Conservation (phyloP, 495 filamentous ascomycete genomes). For the Annulohypoxylon moriforme region DNA sequence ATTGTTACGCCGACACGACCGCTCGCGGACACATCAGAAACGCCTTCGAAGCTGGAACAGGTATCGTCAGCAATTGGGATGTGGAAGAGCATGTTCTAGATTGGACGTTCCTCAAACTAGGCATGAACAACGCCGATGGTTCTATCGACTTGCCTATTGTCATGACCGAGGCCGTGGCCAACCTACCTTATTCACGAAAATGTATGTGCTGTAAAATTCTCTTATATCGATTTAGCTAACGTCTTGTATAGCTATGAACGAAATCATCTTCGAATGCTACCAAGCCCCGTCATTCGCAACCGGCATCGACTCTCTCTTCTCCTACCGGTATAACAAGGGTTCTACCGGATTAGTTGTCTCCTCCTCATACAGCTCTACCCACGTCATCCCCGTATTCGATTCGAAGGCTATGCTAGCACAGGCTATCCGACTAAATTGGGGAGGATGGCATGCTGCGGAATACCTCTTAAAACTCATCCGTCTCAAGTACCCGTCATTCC, state of each 20-base stretch:
- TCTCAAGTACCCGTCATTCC: constrained; percentile 93
- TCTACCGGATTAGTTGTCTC: constrained; percentile 90
- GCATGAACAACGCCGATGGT: constrained; percentile 78
- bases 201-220: constrained; percentile 64
- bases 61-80: constrained; percentile 96
- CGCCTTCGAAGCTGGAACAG: constrained; percentile 89
- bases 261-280: constrained; percentile 97
- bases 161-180: constrained; percentile 96
- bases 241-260: constrained; percentile 80
- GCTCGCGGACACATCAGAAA: constrained; percentile 89
- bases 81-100: constrained; percentile 93
- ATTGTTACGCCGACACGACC: constrained; percentile 93
- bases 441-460: constrained; percentile 86
- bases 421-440: constrained; percentile 93
- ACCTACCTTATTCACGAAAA: constrained; percentile 84
- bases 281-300: constrained; percentile 86
- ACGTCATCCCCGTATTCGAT: constrained; percentile 93
- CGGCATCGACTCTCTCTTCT: constrained; percentile 95
- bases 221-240: constrained; percentile 20
- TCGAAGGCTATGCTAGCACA: constrained; percentile 84
- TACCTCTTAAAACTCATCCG: constrained; percentile 89
- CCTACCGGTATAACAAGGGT: constrained; percentile 90
- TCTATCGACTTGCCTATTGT: constrained; percentile 86
- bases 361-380: constrained; percentile 91
- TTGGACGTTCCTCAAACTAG: constrained; percentile 91